phyloP scores from a whole-genome alignment of 345 rosid genomes.

The Cardamine occulta region DNA sequence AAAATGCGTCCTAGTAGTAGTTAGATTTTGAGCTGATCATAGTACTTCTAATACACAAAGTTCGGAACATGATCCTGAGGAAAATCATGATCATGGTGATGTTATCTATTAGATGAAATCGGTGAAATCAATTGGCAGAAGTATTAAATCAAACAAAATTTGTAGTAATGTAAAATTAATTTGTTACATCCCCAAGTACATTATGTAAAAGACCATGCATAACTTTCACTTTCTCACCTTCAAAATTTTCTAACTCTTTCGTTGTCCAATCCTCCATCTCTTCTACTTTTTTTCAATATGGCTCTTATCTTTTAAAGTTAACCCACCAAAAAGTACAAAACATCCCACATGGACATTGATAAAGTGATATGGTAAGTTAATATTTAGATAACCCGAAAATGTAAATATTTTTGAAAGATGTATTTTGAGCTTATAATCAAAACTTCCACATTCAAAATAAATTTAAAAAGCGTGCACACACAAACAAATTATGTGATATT shows the following conservation, averaged over 20 bases:
- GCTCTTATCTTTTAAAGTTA: neutral
- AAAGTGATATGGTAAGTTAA: neutral
- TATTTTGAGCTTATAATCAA: no score
- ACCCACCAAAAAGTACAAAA: neutral
- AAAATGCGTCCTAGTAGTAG: constrained; percentile 12
- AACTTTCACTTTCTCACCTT: constrained; percentile 36
- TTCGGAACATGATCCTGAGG: no score
- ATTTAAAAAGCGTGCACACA: no score
- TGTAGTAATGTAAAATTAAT: neutral
- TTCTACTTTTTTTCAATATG: neutral
- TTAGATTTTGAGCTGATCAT: constrained; percentile 5
- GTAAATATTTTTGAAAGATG: no score
- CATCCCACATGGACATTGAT: neutral
- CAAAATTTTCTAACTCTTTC: constrained; percentile 45
- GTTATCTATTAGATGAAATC: neutral
- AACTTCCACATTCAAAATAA: no score
- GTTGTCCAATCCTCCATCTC: constrained; percentile 42
- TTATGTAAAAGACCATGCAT: constrained; percentile 36
- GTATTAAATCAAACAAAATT: neutral
- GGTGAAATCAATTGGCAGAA: neutral
- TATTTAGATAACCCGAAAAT: no score
- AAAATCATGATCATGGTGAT: neutral
- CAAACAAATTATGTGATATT: neutral
- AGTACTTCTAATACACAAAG: constrained; percentile 4
- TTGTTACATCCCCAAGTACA: neutral